Evolutionary conservation across 169 alveolate genomes (phyloP), one percentile per base, ranked within the genome.

Genomic region (Plasmodium fragile): DNA sequence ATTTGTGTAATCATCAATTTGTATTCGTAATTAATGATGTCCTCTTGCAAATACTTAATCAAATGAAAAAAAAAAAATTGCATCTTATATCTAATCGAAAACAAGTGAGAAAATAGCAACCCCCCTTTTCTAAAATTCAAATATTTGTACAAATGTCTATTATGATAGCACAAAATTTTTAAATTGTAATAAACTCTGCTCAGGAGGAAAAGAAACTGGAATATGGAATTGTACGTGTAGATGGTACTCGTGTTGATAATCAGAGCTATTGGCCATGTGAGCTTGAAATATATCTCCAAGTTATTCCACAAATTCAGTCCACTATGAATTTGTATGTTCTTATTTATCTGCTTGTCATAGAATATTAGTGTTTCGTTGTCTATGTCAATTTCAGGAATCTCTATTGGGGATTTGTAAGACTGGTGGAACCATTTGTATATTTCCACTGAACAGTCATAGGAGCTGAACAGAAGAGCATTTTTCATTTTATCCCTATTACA

Each of bases 281-380:
- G 83, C 45, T 91, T 91, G 82, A 91, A 91, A 52, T 91, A 73
- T 10, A 91, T 91, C 82, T 91, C 94, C 10, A 91, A 49, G 39
- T 91, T 91, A 81, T 91, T 91, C 94, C 94, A 91, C 43, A 81
- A 70, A 39, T 91, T 91, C 53, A 91, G 59, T 7, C 94, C 94
- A 72, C 94, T 91, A 71, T 91, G 94, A 8, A 91, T 91, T 91
- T 81, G 82, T 91, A 91, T 81, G 82, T 91, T 91, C 49, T 91
- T 91, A 70, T 91, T 80, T 81, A 91, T 81, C 55, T 91, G 83
- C 43, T 91, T 91, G 75, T 91, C 94, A 91, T 91, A 91, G 81
- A 91, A 91, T 91, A 91, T 91, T 65, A 91, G 83, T 34, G 92
- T 91, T 91, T 91, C 94, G 82, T 91, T 91, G 49, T 91, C 94